Percentiles rank a stretch among this genome's conserved stretches.
These are phyloP conservation scores for Phytophthora parvispora DNA, from an alignment of 352 stramenopile genomes.

Conservation along the genomic window DNA sequence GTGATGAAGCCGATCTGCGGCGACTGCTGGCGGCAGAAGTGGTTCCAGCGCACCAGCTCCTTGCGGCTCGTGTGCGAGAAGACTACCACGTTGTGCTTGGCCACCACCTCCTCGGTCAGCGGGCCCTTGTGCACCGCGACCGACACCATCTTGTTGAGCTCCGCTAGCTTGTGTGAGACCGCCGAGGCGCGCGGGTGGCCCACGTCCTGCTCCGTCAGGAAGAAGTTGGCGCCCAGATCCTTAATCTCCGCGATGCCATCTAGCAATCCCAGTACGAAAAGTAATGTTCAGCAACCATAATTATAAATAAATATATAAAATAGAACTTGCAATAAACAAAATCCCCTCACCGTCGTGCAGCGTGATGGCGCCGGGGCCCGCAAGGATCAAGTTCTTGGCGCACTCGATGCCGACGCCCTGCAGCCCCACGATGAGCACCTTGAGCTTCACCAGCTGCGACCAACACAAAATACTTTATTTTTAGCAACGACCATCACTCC, in stretches of 20 bases:
- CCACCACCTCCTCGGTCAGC: constrained; percentile 73
- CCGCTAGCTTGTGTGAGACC: constrained; percentile 85
- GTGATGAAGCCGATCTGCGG: constrained; percentile 86
- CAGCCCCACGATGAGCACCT: constrained; percentile 89
- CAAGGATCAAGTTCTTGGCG: constrained; percentile 95
- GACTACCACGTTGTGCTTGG: constrained; percentile 89
- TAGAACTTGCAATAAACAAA: background rate
- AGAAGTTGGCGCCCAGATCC: constrained; percentile 96
- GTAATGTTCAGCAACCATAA: background rate
- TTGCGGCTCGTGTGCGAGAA: constrained; percentile 82
- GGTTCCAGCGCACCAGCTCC: constrained; percentile 92
- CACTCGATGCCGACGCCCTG: constrained; percentile 91
- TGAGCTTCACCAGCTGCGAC: constrained; percentile 75
- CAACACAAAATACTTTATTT: constrained; percentile 5
- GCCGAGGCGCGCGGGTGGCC: constrained; percentile 69
- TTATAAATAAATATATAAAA: background rate
- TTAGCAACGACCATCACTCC: constrained; percentile 37
- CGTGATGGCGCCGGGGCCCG: constrained; percentile 89
- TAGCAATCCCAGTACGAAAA: constrained; percentile 16
- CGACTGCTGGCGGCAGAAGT: constrained; percentile 85
- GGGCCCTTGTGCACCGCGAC: constrained; percentile 79
- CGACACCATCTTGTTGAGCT: constrained; percentile 94
- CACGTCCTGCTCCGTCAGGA: constrained; percentile 88
- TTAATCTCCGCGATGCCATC: constrained; percentile 78
- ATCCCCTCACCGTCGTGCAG: constrained; percentile 72